These are phyloP conservation scores for Penicillium sp. DNA, from an alignment of 2,329 filamentous ascomycete genomes.

Conservation along the genomic window DNA sequence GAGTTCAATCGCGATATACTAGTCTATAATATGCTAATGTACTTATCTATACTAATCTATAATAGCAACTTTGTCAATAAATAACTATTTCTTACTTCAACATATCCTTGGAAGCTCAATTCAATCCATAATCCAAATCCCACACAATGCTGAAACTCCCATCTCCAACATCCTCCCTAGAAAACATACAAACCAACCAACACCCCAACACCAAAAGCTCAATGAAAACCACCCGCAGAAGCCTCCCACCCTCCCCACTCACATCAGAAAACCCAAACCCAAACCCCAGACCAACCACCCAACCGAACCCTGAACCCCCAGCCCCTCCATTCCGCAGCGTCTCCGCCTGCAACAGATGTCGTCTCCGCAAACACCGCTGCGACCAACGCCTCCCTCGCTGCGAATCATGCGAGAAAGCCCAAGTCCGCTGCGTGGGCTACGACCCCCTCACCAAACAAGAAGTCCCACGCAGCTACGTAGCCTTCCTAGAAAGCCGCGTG, in stretches of 20 bases:
- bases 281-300: not conserved
- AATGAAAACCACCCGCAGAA: not conserved
- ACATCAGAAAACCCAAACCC: not conserved
- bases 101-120: no score
- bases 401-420: conserved; percentile 79
- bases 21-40: not conserved
- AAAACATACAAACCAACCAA: not conserved
- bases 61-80: no score
- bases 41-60: not conserved
- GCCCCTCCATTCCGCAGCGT: conserved; percentile 64
- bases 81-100: no score
- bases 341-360: conserved; percentile 80
- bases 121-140: not conserved
- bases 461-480: conserved; percentile 79
- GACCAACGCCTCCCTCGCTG: conserved; percentile 82
- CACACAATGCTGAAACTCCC: not conserved
- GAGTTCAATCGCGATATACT: not conserved
- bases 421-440: conserved; percentile 78
- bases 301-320: not conserved
- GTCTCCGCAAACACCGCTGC: conserved; percentile 80
- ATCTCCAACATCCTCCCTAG: not conserved
- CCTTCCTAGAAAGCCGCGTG: conserved; percentile 76
- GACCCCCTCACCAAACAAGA: conserved; percentile 89
- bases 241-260: not conserved
- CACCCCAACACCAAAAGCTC: not conserved